These are phyloP conservation scores for Immersiporthe knoxdaviesiana DNA, from an alignment of 2,329 filamentous ascomycete species.

Conservation along the genomic window DNA sequence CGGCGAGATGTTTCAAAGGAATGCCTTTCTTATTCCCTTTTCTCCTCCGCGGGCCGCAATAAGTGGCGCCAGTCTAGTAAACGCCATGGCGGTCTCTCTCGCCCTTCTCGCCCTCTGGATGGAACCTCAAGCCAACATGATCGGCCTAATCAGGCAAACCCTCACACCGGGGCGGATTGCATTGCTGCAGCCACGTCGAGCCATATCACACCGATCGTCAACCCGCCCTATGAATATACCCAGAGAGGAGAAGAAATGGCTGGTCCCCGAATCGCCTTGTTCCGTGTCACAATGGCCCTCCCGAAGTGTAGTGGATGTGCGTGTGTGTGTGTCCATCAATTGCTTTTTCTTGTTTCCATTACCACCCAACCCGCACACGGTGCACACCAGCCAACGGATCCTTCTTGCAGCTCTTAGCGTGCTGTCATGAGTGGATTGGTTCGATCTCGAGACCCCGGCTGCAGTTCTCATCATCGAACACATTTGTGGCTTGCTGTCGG, in stretches of 20 bases:
- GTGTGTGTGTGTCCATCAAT: neutral
- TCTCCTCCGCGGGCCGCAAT: neutral
- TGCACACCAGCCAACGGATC: neutral
- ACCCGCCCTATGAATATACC: neutral
- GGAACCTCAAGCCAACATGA: neutral
- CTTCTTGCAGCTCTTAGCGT: constrained; percentile 15
- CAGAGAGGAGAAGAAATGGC: neutral
- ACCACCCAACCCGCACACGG: neutral
- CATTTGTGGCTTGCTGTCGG: neutral
- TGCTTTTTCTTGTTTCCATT: neutral
- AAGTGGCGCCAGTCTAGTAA: neutral
- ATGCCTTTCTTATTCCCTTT: neutral
- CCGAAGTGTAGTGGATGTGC: neutral
- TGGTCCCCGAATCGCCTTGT: neutral
- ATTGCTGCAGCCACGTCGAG: neutral
- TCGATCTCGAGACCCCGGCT: constrained; percentile 22
- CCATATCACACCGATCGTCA: neutral
- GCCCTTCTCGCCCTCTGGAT: neutral
- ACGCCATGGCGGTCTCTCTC: neutral
- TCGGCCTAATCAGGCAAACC: constrained; percentile 7
- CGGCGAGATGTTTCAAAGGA: neutral
- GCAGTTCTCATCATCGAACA: neutral
- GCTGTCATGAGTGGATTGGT: constrained; percentile 18
- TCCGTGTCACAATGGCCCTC: neutral
- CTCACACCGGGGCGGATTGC: neutral